Percentiles rank a stretch among this genome's conserved stretches.
phyloP scores from a whole-genome alignment of 345 rosid genomes.

The Gossypium longicalyx region DNA sequence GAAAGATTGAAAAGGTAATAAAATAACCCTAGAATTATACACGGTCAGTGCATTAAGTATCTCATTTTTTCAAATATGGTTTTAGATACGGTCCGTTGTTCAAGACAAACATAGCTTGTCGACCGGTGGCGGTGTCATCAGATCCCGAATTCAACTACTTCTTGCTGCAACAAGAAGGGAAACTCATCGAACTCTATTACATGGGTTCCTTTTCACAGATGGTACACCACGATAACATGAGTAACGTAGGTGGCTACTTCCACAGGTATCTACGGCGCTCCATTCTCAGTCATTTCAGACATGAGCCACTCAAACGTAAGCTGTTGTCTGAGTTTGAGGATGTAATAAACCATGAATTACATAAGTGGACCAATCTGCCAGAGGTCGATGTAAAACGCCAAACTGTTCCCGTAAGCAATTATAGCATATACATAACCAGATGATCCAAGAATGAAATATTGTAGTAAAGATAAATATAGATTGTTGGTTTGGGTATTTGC shows the following conservation, averaged over 20 bases:
- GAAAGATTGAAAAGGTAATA: neutral
- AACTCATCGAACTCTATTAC: constrained; percentile 9
- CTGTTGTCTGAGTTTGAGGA: neutral
- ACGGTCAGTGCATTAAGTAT: too few species aligned
- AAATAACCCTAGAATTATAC: neutral
- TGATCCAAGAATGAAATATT: neutral
- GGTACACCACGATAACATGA: neutral
- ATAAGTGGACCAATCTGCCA: neutral
- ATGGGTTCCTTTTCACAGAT: constrained; percentile 14
- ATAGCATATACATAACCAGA: neutral
- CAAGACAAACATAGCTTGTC: constrained; percentile 19
- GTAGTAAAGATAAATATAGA: neutral
- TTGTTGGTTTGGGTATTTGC: neutral
- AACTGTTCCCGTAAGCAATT: neutral
- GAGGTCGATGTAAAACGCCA: neutral
- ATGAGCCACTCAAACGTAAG: neutral
- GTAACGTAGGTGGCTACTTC: neutral
- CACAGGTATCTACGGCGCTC: constrained; percentile 3
- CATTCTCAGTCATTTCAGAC: neutral
- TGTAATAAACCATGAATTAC: neutral
- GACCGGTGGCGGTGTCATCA: constrained; percentile 11
- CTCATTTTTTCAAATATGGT: neutral
- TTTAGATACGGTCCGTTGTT: constrained; percentile 16
- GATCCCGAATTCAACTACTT: constrained; percentile 18
- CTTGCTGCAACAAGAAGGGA: constrained; percentile 17